Base-by-base conservation (phyloP, 2,329 filamentous ascomycete genomes). In the Cladosporium austrohemisphaericum region DNA sequence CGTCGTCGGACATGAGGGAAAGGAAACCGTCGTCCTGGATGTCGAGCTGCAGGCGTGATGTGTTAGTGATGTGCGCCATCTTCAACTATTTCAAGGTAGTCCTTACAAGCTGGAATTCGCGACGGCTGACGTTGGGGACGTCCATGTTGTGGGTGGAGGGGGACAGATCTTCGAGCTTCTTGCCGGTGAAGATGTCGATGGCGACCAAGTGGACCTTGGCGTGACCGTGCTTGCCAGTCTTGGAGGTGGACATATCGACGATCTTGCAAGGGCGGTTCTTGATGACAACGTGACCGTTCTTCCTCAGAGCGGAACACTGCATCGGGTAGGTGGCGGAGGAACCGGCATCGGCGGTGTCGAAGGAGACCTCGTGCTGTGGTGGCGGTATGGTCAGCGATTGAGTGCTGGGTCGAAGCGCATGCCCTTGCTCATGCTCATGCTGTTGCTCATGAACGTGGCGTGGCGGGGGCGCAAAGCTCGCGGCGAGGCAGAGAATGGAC, bases 161-260 rank as follows among this genome's bases (percentile, higher is more conserved):
- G 76, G 85, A 96, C 57, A 98, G 84, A 79, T 98, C 94, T 81
- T 98, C 93, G 62, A 95, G 83, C 85, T 98, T 98, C 88, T 96
- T 98, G 83, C 81, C 81, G 61, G 91, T 98, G 86, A 98, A 98
- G 80, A 98, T 97, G 75, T 98, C 93, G 73, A 94, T 84, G 71
- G 90, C 93, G 69, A 96, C 86, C 67, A 98, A 79, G 79, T 98
- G 92, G 74, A 98, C 93, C 86, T 98, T 98, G 78, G 93, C 93
- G 88, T 98, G 94, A 76, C 93, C 93, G 87, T 98, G 93, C 89
- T 98, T 98, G 78, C 93, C 93, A 64, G 93, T 98, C 91, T 98
- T 98, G 75, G 93, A 98, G 80, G 93, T 98, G 65, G 90, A 95
- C 94, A 98, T 98, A 71, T 98, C 93, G 75, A 97, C 88, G 68